Percentiles rank a stretch among this genome's conserved stretches.
phyloP scores from a whole-genome alignment of 2,329 filamentous ascomycete species.

The Fusarium sp. region DNA sequence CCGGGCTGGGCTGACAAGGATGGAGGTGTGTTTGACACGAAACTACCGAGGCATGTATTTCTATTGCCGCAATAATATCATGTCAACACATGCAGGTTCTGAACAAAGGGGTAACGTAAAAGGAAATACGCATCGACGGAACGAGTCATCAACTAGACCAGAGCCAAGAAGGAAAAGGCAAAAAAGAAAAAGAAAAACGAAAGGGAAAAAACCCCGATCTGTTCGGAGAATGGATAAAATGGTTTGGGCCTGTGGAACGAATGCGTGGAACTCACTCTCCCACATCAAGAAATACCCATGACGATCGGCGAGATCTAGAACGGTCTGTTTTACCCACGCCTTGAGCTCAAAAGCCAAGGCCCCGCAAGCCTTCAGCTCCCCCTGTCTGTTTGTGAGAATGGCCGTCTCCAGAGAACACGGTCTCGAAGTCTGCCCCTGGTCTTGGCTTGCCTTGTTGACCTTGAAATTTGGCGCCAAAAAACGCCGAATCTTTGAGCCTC shows the following conservation, averaged over 20 bases:
- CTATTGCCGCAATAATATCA: neutral
- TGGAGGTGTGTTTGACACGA: neutral
- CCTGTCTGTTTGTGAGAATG: conserved; percentile 18
- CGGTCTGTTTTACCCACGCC: conserved; percentile 32
- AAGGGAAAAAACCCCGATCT: conserved; percentile 31
- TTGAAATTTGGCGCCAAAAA: conserved; percentile 19
- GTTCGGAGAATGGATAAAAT: conserved; percentile 29
- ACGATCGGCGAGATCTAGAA: conserved; percentile 43
- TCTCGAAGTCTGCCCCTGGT: conserved; percentile 24
- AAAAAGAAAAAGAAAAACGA: neutral
- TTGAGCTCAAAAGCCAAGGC: conserved; percentile 12
- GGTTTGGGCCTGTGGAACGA: conserved; percentile 24
- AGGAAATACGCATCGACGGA: neutral
- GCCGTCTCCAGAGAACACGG: conserved; percentile 28
- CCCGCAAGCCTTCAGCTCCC: conserved; percentile 19
- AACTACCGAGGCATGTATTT: conserved; percentile 19
- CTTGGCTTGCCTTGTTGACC: conserved; percentile 22
- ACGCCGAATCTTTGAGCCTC: neutral
- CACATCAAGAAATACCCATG: conserved; percentile 40
- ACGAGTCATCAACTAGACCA: neutral
- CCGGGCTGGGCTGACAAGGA: neutral
- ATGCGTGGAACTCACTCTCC: conserved; percentile 38
- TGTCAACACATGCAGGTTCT: conserved; percentile 10
- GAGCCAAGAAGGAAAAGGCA: neutral
- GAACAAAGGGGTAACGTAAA: conserved; percentile 2